phyloP scores from a whole-genome alignment of 805 yeast genomes.

The Yarrowia alimentaria region DNA sequence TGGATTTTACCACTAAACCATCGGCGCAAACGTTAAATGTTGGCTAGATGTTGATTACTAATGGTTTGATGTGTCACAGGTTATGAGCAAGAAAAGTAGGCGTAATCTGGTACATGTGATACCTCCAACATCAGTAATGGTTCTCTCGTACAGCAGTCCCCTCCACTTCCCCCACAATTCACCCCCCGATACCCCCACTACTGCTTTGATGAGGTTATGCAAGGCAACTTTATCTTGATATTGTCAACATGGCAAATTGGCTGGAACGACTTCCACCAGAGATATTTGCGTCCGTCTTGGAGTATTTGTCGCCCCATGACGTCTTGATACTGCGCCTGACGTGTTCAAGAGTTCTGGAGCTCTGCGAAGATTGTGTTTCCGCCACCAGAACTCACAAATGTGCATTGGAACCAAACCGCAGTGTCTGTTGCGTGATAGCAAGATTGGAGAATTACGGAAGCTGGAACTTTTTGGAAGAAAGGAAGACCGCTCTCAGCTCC shows the following conservation, averaged over 20 bases:
- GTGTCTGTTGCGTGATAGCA: neutral
- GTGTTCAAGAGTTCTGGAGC: neutral
- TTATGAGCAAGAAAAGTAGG: no score
- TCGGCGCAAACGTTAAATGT: no score
- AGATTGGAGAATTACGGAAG: neutral
- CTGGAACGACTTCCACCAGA: slow-evolving; percentile 14
- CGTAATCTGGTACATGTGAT: no score
- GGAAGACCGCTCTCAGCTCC: neutral
- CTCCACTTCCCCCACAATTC: no score
- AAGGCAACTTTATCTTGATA: neutral
- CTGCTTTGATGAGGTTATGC: no score
- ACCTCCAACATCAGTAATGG: no score
- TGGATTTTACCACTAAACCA: no score
- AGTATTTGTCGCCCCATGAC: neutral
- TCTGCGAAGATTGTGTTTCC: neutral
- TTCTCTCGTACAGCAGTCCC: no score
- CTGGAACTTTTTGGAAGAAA: neutral
- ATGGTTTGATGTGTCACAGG: no score
- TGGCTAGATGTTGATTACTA: no score
- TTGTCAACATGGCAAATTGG: neutral
- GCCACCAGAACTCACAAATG: neutral
- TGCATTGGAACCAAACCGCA: neutral
- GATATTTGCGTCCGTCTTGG: neutral
- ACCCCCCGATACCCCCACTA: no score
- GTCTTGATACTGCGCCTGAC: neutral